Evolutionary conservation across 2,329 filamentous ascomycete species (phyloP), one percentile per base, ranked within the genome.

Genomic region (Eutypa lata): DNA sequence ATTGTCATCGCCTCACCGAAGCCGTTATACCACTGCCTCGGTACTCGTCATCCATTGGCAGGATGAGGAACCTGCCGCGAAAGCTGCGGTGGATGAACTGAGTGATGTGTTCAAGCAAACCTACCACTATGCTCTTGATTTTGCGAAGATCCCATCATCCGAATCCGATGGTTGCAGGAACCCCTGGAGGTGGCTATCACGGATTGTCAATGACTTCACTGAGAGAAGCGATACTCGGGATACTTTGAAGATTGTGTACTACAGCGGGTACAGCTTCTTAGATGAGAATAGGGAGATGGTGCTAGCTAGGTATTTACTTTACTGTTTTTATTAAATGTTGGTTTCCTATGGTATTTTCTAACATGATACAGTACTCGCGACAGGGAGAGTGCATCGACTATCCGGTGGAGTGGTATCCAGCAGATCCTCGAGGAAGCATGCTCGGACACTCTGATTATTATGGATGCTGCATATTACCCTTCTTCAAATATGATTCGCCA

Each of bases 391-490:
- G 71, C 74, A 4, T 74, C 74, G 21, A 74, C 71, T 6, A 79
- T 83, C 47, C 70, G 79, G 47, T 84, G 81, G 81, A 79, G 73
- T 53, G 75, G 75, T 19, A 77, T 84, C 37, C 80, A 84, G 61
- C 76, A 78, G 54, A 76, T 77, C 16, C 69, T 84, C 7, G 81
- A 84, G 62, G 78, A 82, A 54, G 78, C 80, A 2, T 72, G 71
- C 28, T 75, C 80, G 3, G 81, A 84, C 61, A 80, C 77, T 4
- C 70, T 84, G 19, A 74, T 84, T 51, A 69, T 84, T 33, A 81
- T 84, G 78, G 81, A 84, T 64, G 76, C 80, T 6, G 77, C 78
- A 0, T 84, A 82, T 61, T 83, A 79, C 49, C 79, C 80, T 1
- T 79, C 78, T 8, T 76, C 77, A 2, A 77, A 74, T 55, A 76